Evolutionary conservation across 805 yeast genomes (phyloP).

Genomic region (Starmerella stellata): DNA sequence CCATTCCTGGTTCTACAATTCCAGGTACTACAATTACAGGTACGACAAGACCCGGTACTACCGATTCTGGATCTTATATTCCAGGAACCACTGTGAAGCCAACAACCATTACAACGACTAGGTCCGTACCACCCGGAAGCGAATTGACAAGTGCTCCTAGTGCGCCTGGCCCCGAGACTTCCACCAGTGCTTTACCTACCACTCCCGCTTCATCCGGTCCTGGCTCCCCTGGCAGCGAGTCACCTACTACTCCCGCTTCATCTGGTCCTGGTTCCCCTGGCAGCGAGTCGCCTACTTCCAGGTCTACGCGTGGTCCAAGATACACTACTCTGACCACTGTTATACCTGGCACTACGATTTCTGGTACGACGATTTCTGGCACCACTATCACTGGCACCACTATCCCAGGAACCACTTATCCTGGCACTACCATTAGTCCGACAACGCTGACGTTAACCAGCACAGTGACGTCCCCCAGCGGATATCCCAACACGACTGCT

Average conservation of each 20-base stretch:
- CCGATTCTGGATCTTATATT: background rate
- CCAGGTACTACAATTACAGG: constrained; percentile 8
- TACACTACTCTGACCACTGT: background rate
- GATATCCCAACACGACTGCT: background rate
- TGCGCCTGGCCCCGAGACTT: background rate
- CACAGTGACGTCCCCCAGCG: background rate
- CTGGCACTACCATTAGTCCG: constrained; percentile 6
- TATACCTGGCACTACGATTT: constrained; percentile 1
- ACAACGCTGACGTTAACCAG: background rate
- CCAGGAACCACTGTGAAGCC: background rate
- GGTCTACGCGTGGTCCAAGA: background rate
- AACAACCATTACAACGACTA: background rate
- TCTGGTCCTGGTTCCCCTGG: too few species aligned
- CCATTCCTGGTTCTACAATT: constrained; percentile 11
- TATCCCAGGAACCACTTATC: constrained; percentile 14
- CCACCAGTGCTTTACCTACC: background rate
- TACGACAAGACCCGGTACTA: constrained; percentile 1
- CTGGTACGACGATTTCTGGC: constrained; percentile 1
- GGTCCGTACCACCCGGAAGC: background rate
- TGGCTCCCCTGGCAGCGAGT: too few species aligned
- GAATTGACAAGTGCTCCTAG: background rate
- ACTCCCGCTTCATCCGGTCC: too few species aligned
- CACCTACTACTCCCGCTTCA: too few species aligned
- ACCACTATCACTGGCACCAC: constrained; percentile 13
- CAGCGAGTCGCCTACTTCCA: background rate